These are phyloP conservation scores for Microdochium nivale DNA, from an alignment of 2,329 filamentous ascomycete genomes.

Conservation along the genomic window DNA sequence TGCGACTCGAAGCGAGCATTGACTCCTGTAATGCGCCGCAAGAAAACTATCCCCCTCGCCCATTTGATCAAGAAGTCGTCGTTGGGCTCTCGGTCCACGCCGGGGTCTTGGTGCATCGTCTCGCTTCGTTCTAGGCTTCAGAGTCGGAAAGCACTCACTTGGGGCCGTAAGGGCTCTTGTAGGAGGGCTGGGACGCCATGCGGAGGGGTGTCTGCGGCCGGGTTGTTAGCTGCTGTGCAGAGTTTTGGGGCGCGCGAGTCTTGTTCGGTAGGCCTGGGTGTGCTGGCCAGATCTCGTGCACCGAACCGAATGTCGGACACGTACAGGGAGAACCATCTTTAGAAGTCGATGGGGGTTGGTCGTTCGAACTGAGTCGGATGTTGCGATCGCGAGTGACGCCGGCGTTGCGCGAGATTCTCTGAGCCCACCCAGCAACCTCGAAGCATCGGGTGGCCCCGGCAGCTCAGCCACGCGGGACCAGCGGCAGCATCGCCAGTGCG, in stretches of 20 bases:
- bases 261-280: not conserved
- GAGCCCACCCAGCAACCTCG: not conserved
- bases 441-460: not conserved
- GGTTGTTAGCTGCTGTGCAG: slow-evolving; percentile 1
- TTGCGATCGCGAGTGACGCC: not conserved
- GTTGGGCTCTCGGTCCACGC: not conserved
- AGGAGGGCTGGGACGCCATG: slow-evolving; percentile 31
- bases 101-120: not conserved
- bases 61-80: too few species aligned
- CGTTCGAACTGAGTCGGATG: not conserved
- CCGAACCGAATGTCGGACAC: not conserved
- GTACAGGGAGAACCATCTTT: not conserved
- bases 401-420: slow-evolving; percentile 18
- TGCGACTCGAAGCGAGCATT: slow-evolving; percentile 3
- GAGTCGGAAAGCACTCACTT: slow-evolving; percentile 42
- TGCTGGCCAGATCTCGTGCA: slow-evolving; percentile 14
- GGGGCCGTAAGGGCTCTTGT: slow-evolving; percentile 57
- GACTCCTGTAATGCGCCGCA: not conserved
- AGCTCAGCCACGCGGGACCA: not conserved
- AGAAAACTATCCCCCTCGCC: not conserved
- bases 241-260: not conserved
- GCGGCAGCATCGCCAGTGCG: too few species aligned
- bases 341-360: not conserved
- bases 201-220: slow-evolving; percentile 34
- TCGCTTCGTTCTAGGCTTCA: not conserved